Conservation (phyloP, 1,284 basidiomycete species). For the Mycena citricolor region DNA sequence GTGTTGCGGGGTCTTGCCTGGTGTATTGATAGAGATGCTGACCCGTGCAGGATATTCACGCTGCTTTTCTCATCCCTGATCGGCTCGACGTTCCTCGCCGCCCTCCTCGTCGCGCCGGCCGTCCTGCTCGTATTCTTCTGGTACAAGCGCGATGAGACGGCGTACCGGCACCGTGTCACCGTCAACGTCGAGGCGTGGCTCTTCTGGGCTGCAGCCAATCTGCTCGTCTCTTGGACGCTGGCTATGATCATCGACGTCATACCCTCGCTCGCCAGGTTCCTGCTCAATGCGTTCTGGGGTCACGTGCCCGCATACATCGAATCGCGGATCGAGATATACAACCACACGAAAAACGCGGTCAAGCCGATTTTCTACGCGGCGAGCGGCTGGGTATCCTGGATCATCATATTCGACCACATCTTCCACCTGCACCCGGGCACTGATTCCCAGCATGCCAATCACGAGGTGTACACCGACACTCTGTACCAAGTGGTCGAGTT, state of each 20-base stretch:
- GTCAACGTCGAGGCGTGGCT: slow-evolving; percentile 75
- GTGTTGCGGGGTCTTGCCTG: slow-evolving; percentile 45
- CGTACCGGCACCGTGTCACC: slow-evolving; percentile 56
- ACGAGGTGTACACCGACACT: slow-evolving; percentile 44
- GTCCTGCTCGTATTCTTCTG: slow-evolving; percentile 67
- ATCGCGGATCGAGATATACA: slow-evolving; percentile 63
- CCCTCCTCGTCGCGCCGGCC: slow-evolving; percentile 56
- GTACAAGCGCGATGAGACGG: slow-evolving; percentile 58
- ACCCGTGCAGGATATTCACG: slow-evolving; percentile 48
- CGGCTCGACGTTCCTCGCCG: slow-evolving; percentile 66
- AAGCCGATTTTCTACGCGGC: slow-evolving; percentile 71
- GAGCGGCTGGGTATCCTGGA: slow-evolving; percentile 67
- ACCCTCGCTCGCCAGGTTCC: slow-evolving; percentile 50
- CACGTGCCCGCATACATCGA: slow-evolving; percentile 71
- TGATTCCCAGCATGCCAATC: slow-evolving; percentile 29
- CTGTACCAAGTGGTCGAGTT: slow-evolving; percentile 70
- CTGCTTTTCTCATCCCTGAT: slow-evolving; percentile 70
- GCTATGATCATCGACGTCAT: slow-evolving; percentile 68
- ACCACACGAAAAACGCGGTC: slow-evolving; percentile 62
- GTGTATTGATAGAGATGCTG: slow-evolving; percentile 4
- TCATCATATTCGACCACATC: slow-evolving; percentile 64
- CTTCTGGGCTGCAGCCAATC: slow-evolving; percentile 75
- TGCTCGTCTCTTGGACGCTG: slow-evolving; percentile 74
- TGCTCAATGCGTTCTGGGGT: slow-evolving; percentile 65
- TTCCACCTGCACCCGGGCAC: slow-evolving; percentile 51